Conservation (phyloP, 352 stramenopile genomes). For the Plasmopara halstedii region DNA sequence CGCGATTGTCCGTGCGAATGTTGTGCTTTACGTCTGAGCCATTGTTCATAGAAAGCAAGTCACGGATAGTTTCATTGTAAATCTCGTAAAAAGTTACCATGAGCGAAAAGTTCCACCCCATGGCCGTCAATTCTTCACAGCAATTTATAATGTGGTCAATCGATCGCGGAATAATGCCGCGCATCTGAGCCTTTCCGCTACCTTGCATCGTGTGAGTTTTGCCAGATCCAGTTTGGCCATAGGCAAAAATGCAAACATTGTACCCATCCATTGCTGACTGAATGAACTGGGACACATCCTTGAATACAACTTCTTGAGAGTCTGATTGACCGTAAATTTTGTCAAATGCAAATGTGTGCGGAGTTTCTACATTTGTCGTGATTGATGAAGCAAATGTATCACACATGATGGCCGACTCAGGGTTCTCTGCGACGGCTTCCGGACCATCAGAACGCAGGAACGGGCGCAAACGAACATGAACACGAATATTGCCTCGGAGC, state of each 20-base stretch:
- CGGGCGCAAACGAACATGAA: conserved; percentile 93
- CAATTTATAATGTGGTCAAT: conserved; percentile 89
- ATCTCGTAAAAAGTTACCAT: conserved; percentile 99
- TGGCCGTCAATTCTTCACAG: conserved; percentile 53
- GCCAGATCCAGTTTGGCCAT: conserved; percentile 95
- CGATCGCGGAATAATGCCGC: conserved; percentile 96
- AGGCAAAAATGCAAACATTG: conserved; percentile 98
- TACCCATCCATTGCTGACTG: conserved; percentile 95
- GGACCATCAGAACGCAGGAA: conserved; percentile 82
- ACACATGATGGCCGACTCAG: conserved; percentile 46
- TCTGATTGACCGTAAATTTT: conserved; percentile 94
- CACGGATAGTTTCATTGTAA: conserved; percentile 99
- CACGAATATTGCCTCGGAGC: conserved; percentile 97
- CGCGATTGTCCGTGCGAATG: conserved; percentile 73
- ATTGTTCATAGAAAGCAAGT: conserved; percentile 86
- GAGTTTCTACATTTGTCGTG: conserved; percentile 58
- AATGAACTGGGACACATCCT: conserved; percentile 85
- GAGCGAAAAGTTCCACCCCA: conserved; percentile 95
- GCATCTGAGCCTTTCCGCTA: conserved; percentile 91
- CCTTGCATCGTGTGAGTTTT: conserved; percentile 99
- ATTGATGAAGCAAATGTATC: conserved; percentile 70
- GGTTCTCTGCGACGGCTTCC: conserved; percentile 38
- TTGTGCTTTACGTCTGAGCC: conserved; percentile 49
- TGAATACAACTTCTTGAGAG: conserved; percentile 95
- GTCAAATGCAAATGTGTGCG: conserved; percentile 95